Percentiles rank a stretch among this genome's conserved stretches.
phyloP scores from a whole-genome alignment of 495 filamentous ascomycete genomes.

The Acidomyces sp. region DNA sequence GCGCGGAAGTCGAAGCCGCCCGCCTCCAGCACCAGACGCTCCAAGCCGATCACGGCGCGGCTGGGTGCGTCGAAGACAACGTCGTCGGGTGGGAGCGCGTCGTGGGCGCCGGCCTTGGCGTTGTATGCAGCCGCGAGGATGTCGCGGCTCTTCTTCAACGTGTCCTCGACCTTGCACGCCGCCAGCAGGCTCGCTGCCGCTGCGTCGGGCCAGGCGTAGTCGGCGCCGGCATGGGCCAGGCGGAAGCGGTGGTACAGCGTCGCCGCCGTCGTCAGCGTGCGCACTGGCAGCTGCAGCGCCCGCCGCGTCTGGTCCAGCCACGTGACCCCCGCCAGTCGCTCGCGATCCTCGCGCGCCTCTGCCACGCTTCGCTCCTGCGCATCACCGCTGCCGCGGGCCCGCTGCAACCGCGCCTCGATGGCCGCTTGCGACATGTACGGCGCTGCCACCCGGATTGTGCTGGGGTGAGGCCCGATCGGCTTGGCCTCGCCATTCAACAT shows the following conservation, averaged over 20 bases:
- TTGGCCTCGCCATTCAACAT: slow-evolving; percentile 16
- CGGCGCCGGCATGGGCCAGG: slow-evolving; percentile 51
- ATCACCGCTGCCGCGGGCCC: slow-evolving; percentile 26
- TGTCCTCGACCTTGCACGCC: slow-evolving; percentile 95
- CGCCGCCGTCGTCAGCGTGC: slow-evolving; percentile 71
- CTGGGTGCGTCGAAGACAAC: slow-evolving; percentile 61
- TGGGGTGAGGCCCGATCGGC: slow-evolving; percentile 46
- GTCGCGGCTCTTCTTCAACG: slow-evolving; percentile 87
- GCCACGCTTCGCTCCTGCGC: slow-evolving; percentile 46
- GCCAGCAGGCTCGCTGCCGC: slow-evolving; percentile 78
- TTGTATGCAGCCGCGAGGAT: slow-evolving; percentile 87
- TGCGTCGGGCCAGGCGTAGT: slow-evolving; percentile 47
- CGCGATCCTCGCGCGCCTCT: slow-evolving; percentile 51
- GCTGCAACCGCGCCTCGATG: slow-evolving; percentile 7
- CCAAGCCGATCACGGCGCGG: slow-evolving; percentile 71
- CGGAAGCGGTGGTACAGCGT: slow-evolving; percentile 85
- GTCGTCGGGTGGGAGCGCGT: slow-evolving; percentile 71
- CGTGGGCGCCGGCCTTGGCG: slow-evolving; percentile 53
- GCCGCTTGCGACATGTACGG: slow-evolving; percentile 40
- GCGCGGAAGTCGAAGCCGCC: slow-evolving; percentile 90
- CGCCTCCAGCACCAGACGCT: slow-evolving; percentile 86
- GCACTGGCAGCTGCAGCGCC: slow-evolving; percentile 62
- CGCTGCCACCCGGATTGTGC: slow-evolving; percentile 57
- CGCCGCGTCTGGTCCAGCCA: slow-evolving; percentile 71
- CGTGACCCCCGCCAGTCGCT: slow-evolving; percentile 61